Percentiles rank a stretch among this genome's conserved stretches.
These are phyloP conservation scores for Staphylotrichum longicolle DNA, from an alignment of 495 filamentous ascomycete genomes.

Conservation along the genomic window DNA sequence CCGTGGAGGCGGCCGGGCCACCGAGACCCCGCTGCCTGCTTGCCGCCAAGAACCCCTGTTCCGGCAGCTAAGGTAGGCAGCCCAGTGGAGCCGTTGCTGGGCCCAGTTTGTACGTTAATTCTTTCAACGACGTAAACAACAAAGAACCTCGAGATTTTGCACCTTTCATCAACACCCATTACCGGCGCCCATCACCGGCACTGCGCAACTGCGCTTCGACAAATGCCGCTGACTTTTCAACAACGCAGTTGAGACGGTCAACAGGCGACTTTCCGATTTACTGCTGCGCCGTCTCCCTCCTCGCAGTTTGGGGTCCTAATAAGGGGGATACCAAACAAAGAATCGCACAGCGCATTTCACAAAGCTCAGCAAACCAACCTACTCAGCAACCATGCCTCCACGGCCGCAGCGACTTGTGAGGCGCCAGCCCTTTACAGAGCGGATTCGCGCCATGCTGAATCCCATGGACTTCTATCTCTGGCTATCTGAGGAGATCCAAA, in stretches of 20 bases:
- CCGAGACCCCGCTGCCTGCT: slow-evolving; percentile 11
- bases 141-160: background rate
- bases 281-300: background rate
- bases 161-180: background rate
- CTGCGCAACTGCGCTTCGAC: background rate
- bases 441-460: slow-evolving; percentile 75
- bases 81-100: slow-evolving; percentile 13
- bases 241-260: slow-evolving; percentile 3
- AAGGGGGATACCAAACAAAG: background rate
- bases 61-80: slow-evolving; percentile 5
- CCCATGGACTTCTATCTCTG: slow-evolving; percentile 85
- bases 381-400: slow-evolving; percentile 35
- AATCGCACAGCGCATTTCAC: background rate
- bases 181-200: background rate
- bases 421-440: slow-evolving; percentile 68
- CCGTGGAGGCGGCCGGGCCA: background rate
- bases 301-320: background rate
- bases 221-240: background rate
- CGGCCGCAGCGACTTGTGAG: slow-evolving; percentile 65
- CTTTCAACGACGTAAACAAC: slow-evolving; percentile 18
- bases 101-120: background rate
- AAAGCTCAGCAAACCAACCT: background rate
- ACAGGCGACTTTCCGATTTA: background rate
- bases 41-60: slow-evolving; percentile 11
- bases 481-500: slow-evolving; percentile 85